These are phyloP conservation scores for Ceratocystis variospora DNA, from an alignment of 2,329 filamentous ascomycete genomes.

Conservation along the genomic window DNA sequence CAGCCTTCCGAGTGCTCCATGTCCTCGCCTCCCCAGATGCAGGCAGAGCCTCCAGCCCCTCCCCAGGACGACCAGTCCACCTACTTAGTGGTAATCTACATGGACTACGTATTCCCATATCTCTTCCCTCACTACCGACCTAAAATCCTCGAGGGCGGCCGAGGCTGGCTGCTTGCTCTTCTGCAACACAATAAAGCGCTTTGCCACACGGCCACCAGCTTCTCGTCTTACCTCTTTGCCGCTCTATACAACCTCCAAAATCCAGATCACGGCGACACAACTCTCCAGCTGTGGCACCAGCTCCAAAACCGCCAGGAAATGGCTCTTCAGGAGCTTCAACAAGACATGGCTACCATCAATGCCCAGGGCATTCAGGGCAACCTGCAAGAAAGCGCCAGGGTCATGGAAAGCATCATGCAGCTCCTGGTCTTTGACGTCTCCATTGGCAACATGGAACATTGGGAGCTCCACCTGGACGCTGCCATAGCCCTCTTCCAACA, in stretches of 20 bases:
- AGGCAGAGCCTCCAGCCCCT: background rate
- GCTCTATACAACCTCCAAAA: constrained; percentile 25
- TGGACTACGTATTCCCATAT: constrained; percentile 49
- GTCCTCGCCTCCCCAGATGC: constrained; percentile 15
- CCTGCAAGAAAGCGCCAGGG: constrained; percentile 27
- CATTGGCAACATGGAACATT: constrained; percentile 34
- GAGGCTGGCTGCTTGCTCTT: constrained; percentile 45
- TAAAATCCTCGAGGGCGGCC: constrained; percentile 40
- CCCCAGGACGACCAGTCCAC: constrained; percentile 21
- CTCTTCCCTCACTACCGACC: constrained; percentile 51
- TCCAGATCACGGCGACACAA: constrained; percentile 27
- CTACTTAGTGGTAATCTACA: constrained; percentile 42
- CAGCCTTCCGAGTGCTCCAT: constrained; percentile 18
- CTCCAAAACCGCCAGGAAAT: constrained; percentile 34
- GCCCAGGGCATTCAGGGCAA: constrained; percentile 24
- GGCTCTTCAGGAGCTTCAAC: constrained; percentile 32
- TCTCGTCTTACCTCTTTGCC: constrained; percentile 44
- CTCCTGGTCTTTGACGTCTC: constrained; percentile 40
- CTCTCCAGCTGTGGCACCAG: constrained; percentile 27
- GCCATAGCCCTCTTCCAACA: constrained; percentile 37
- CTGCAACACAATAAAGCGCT: constrained; percentile 43
- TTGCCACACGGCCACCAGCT: constrained; percentile 42
- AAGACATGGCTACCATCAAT: constrained; percentile 30
- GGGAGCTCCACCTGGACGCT: constrained; percentile 37
- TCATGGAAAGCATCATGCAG: constrained; percentile 40